Conservation (phyloP, 2,329 filamentous ascomycete species). For the Myriosclerotinia scirpicola region DNA sequence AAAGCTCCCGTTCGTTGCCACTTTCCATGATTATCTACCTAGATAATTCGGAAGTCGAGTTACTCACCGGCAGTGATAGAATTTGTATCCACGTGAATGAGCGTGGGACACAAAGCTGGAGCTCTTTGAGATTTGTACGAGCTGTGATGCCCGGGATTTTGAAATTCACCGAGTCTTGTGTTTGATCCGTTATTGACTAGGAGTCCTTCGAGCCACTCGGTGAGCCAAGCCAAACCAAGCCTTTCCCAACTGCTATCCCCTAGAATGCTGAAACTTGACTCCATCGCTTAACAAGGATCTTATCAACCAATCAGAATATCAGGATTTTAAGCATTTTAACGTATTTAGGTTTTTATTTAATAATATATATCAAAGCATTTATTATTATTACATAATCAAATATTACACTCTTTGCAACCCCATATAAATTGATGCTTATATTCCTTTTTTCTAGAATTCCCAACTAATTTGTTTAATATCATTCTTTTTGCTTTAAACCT, state of each 20-base stretch:
- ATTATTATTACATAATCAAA: not conserved
- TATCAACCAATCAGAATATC: too few relatives aligned
- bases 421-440: too few relatives aligned
- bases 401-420: too few relatives aligned
- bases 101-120: constrained; percentile 1
- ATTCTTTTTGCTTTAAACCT: too few relatives aligned
- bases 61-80: constrained; percentile 11
- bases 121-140: constrained; percentile 7
- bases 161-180: constrained; percentile 17
- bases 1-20: not conserved
- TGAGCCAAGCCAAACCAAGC: constrained; percentile 7
- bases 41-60: constrained; percentile 5
- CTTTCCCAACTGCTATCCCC: not conserved
- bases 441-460: too few relatives aligned
- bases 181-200: constrained; percentile 6
- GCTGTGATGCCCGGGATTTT: constrained; percentile 18
- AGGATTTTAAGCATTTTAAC: too few relatives aligned
- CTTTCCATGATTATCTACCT: not conserved
- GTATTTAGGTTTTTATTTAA: too few relatives aligned
- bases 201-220: not conserved
- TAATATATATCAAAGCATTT: too few relatives aligned
- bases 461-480: too few relatives aligned
- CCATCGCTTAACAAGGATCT: too few relatives aligned
- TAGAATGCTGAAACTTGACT: too few relatives aligned
- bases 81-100: constrained; percentile 19